phyloP scores from a whole-genome alignment of 495 filamentous ascomycete genomes.

The Xylaria bambusicola region DNA sequence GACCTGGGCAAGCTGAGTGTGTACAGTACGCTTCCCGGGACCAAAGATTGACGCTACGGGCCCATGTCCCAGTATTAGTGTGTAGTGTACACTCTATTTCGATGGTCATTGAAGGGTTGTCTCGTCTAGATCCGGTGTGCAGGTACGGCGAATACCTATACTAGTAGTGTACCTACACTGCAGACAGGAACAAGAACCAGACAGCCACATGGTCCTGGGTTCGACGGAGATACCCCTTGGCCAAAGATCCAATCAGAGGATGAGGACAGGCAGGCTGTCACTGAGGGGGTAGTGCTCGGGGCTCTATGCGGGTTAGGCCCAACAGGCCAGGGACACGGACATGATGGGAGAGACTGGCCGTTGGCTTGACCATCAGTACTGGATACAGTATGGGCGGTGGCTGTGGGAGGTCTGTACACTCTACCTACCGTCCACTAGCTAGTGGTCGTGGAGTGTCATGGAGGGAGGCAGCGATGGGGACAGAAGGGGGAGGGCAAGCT shows the following conservation, averaged over 20 bases:
- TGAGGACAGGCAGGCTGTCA: neutral
- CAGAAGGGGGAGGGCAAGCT: neutral
- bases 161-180: too few species aligned
- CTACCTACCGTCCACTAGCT: neutral
- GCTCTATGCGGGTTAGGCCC: conserved; percentile 12
- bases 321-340: neutral
- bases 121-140: neutral
- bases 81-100: too few species aligned
- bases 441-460: neutral
- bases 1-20: conserved; percentile 14
- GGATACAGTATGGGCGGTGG: conserved; percentile 3
- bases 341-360: too few species aligned
- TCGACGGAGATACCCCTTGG: conserved; percentile 9
- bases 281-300: conserved; percentile 4
- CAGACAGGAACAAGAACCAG: neutral
- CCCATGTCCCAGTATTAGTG: too few species aligned
- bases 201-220: conserved; percentile 15
- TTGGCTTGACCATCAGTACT: conserved; percentile 12
- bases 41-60: too few species aligned
- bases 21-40: neutral
- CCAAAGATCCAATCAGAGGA: conserved; percentile 3
- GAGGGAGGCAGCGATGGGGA: too few species aligned
- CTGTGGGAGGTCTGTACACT: neutral
- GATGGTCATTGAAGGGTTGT: neutral
- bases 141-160: too few species aligned